Conservation (phyloP, 2,329 filamentous ascomycete genomes). For the Pseudogymnoascus verrucosus region DNA sequence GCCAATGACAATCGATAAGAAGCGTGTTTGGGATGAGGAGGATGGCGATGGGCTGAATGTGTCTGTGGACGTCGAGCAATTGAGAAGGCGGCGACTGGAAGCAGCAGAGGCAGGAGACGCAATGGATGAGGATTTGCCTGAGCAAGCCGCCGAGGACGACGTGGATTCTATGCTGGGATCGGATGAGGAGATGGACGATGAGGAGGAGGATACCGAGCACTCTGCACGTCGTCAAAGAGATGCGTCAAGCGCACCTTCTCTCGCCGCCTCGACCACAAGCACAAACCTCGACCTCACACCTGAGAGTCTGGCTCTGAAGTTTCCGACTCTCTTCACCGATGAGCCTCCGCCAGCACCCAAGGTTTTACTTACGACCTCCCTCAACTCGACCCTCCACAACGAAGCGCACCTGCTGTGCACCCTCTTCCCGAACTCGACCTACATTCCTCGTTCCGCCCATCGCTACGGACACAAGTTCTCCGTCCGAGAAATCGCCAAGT, state of each 20-base stretch:
- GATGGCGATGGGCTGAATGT: slow-evolving; percentile 50
- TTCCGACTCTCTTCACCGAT: slow-evolving; percentile 54
- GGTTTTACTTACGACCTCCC: slow-evolving; percentile 81
- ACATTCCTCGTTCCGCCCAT: slow-evolving; percentile 79
- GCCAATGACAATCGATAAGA: slow-evolving; percentile 73
- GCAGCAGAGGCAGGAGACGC: slow-evolving; percentile 40
- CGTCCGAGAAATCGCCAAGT: slow-evolving; percentile 80
- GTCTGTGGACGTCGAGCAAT: slow-evolving; percentile 48
- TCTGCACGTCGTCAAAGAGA: slow-evolving; percentile 29
- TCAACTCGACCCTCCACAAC: slow-evolving; percentile 81
- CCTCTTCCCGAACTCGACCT: slow-evolving; percentile 72
- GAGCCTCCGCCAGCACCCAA: slow-evolving; percentile 60
- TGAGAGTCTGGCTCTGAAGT: slow-evolving; percentile 50
- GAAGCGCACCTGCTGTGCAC: slow-evolving; percentile 71
- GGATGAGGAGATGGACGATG: slow-evolving; percentile 35
- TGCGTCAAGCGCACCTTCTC: slow-evolving; percentile 33
- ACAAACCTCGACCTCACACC: slow-evolving; percentile 58
- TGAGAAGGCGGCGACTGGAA: slow-evolving; percentile 49
- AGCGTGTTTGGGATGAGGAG: slow-evolving; percentile 81
- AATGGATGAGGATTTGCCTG: slow-evolving; percentile 32
- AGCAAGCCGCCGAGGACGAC: slow-evolving; percentile 47
- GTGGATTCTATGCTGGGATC: slow-evolving; percentile 74
- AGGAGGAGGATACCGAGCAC: slow-evolving; percentile 26
- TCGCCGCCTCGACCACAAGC: slow-evolving; percentile 51
- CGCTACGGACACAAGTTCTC: slow-evolving; percentile 85